Base-by-base conservation (phyloP, 75 land plant genomes). In the Cryptomeria japonica region DNA sequence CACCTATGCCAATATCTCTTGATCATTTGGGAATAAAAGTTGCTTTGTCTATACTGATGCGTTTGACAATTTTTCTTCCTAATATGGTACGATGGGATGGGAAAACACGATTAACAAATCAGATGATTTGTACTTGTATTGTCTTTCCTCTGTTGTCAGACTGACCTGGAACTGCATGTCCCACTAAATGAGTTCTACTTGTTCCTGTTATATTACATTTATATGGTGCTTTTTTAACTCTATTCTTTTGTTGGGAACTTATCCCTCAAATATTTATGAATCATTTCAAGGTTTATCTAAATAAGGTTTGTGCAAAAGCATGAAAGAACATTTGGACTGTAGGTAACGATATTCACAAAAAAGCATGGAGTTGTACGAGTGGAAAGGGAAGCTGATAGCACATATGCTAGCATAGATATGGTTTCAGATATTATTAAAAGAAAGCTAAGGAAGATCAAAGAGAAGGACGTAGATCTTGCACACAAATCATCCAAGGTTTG, bases 391-490 rank as follows among this genome's bases (percentile, higher is more conserved):
- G 90, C 96, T 3, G 99, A 95, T 68, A 87, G 92, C 53, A 78
- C 93, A 75, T 94, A 94, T 86, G 97, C 92, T 34, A 94, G 97
- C 89, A 97, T 98, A 78, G 99, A 98, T 87, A 84, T 94, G 85
- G 99, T 93, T 4, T 93, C 99, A 2, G 93, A 95, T 16, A 91
- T 95, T 32, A 88, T 98, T 72, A 93, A 95, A 41, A 93, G 99
- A 87, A 98, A 98, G 88, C 90, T 98, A 78, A 94, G 99, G 77
- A 98, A 98, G 93, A 98, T 98, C 41, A 98, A 98, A 90, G 99
- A 98, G 91, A 98, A 96, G 88, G 99, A 94, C 12, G 87, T 93
- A 1, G 96, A 95, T 58, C 92, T 93, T 80, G 92, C 92, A 16
- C 94, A 94, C 87, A 88, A 95, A 56, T 90, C 92, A 68, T 89